Conservation (phyloP, 139 green algal genomes). For the Zygnema cylindricum region DNA sequence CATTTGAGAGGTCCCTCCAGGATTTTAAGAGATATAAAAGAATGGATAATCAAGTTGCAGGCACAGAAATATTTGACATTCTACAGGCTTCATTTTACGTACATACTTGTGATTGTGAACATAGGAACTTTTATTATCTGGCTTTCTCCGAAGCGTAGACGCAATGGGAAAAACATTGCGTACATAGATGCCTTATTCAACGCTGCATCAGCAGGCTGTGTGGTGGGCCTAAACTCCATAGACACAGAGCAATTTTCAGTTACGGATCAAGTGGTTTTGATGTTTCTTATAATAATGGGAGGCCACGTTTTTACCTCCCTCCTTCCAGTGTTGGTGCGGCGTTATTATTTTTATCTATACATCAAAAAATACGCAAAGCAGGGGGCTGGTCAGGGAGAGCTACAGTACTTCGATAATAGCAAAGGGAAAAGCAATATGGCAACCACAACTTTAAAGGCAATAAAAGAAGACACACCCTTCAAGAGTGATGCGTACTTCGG, state of each 20-base stretch:
- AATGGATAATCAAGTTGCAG: no score
- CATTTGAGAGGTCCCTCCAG: no score
- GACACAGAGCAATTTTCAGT: constrained; percentile 18
- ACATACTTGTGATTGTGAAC: constrained; percentile 30
- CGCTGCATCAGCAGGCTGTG: constrained; percentile 24
- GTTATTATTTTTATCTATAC: constrained; percentile 49
- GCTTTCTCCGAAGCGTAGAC: background rate
- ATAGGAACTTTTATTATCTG: constrained; percentile 33
- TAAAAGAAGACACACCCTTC: no score
- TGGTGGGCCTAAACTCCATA: constrained; percentile 18
- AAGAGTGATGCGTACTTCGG: no score
- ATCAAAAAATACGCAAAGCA: constrained; percentile 10
- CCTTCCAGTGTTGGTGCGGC: constrained; percentile 37
- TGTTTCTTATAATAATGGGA: constrained; percentile 30
- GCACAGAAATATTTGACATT: constrained; percentile 32
- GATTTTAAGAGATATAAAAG: no score
- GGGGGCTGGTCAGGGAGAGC: no score
- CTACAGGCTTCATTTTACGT: constrained; percentile 49
- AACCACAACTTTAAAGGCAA: no score
- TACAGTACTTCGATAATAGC: no score
- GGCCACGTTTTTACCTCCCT: constrained; percentile 47
- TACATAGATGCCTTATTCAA: constrained; percentile 51
- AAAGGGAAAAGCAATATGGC: no score
- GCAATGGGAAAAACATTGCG: background rate
- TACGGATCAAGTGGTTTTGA: constrained; percentile 4